Base-by-base conservation (phyloP, 2,329 filamentous ascomycete species). In the Incumbomyces delicatus region DNA sequence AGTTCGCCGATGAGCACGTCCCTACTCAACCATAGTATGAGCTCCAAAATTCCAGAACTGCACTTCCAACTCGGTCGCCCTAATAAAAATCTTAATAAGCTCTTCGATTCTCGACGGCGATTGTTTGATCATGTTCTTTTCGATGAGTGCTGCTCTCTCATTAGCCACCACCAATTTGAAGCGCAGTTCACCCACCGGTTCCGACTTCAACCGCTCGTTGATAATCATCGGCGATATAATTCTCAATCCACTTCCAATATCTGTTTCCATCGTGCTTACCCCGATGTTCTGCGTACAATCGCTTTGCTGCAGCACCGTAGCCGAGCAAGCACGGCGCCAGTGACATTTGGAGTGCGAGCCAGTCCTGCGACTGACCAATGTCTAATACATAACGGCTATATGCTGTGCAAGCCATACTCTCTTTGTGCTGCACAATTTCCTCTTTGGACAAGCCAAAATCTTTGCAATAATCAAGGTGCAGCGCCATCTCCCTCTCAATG, bases 171-270 rank as follows among this genome's bases (percentile, higher is more conserved):
- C 43, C 12, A n/a, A 42, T 30, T 42, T 42, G 10, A 16, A 14
- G 33, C 12, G 11, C 27, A 16, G 10, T 11, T 29, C 27, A 61
- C 75, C 64, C 68, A 87, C 85, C 79, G 46, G 75, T 78, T 17
- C 86, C 87, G 2, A 78, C 72, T 53, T 71, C 71, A 45, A 94
- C 85, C 5, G 86, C 85, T 51, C 80, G 72, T 1, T 72, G 67
- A 55, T 94, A 95, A 61, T 92, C 85, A 1, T 86, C 81, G 2
- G 81, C 84, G 13, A 85, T 77, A 60, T 95, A 96, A 59, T 87
- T 94, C 61, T 89, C 74, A 54, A 96, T 87, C 90, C 90, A 96
- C 38, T 80, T 76, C 83, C 85, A 92, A 68, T 94, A 96, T 14
- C 68, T 72, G 61, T 90, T 94, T 0, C 71, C 78, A 20, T 45